Base-by-base conservation (phyloP, 768 basidiomycete species). In the Calocera viscosa region DNA sequence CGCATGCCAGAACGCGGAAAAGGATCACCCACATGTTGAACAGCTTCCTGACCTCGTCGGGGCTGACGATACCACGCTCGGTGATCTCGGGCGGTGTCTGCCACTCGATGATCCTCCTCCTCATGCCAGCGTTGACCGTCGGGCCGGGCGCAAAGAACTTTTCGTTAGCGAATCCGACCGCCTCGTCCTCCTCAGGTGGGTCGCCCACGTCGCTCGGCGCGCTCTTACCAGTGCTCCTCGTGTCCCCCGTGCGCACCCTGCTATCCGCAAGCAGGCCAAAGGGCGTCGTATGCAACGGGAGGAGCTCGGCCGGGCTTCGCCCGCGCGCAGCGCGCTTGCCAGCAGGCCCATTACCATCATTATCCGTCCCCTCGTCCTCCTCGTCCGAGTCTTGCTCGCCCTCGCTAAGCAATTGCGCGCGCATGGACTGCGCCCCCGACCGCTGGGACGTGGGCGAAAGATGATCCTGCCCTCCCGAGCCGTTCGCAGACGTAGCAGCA, bases 11-110 rank as follows among this genome's bases (percentile, higher is more conserved):
- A 67, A 70, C 30, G 40, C 67, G 24, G 12, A 47, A 32, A 68
- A 30, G 49, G 3, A 14, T 26, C 8, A 81, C 90, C 34, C 70
- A 90, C 88, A 92, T 89, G 35, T 89, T 81, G 70, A 92, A 93
- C n/a, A 93, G 76, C 69, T 86, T 86, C 67, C 91, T 87, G 1
- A 91, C 89, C 68, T 92, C 90, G 60, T 83, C 83, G 0, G 87
- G 83, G 0, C 84, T 85, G 38, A 93, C 88, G 24, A 93, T 76
- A 11, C 88, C 88, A 70, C 91, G 90, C 1, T 90, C 82, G 43
- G 92, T 73, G 66, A 93, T 90, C 71, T 91, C 90, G 0, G 90
- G 90, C 0, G 89, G 87, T 70, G 83, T 87, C 69, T 89, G 87
- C 67, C 83, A 85, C 71, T 90, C 89, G 53, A 91, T 90, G 72